phyloP scores from a whole-genome alignment of 257 asterid species.

The Rauvolfia tetraphylla region DNA sequence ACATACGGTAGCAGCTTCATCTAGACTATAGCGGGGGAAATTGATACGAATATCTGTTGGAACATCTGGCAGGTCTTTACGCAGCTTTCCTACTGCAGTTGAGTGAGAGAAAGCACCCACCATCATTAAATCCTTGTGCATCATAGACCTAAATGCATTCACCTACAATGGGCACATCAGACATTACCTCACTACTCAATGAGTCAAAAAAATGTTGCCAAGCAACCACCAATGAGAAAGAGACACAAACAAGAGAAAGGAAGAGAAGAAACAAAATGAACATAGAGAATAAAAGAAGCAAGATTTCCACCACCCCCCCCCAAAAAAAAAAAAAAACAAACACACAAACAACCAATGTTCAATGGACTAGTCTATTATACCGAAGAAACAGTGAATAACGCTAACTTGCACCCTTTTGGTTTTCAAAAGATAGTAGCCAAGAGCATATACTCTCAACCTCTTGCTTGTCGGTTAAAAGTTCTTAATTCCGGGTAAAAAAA shows the following conservation, averaged over 20 bases:
- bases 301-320: background rate
- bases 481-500: background rate
- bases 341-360: background rate
- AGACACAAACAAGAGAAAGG: background rate
- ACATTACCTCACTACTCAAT: background rate
- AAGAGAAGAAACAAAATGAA: background rate
- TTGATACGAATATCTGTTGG: conserved; percentile 65
- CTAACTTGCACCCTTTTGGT: background rate
- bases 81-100: conserved; percentile 92
- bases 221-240: background rate
- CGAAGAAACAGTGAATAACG: background rate
- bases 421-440: background rate
- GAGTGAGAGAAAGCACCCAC: conserved; percentile 94
- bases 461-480: background rate
- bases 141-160: conserved; percentile 88
- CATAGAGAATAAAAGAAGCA: too few relatives aligned
- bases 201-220: background rate
- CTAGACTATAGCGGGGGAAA: conserved; percentile 79
- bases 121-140: conserved; percentile 78
- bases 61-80: conserved; percentile 84
- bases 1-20: conserved; percentile 80
- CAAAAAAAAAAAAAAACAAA: too few relatives aligned
- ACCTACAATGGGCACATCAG: conserved; percentile 47
- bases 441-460: background rate
- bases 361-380: background rate